A percentile compares a stretch with the other conserved stretches of the same genome.
These are phyloP conservation scores for Scheffersomyces lignosus DNA, from an alignment of 805 yeast species.

Conservation along the genomic window DNA sequence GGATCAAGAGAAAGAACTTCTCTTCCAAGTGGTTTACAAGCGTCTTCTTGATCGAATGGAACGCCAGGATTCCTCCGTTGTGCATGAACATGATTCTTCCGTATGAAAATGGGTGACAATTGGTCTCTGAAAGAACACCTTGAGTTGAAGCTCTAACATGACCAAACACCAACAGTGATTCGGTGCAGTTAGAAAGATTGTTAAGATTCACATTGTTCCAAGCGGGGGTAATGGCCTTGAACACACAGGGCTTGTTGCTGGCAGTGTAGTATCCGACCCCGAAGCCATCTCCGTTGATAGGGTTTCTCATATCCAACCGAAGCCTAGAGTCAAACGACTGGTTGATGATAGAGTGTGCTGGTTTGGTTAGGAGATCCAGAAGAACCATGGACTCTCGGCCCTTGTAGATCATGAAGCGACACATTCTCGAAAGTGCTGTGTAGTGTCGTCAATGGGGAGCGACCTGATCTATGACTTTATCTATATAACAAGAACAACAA, in stretches of 20 bases:
- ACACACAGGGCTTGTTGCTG: constrained; percentile 79
- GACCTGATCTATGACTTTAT: too few relatives aligned
- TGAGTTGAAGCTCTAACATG: constrained; percentile 96
- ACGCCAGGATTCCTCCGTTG: constrained; percentile 85
- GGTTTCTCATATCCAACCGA: constrained; percentile 83
- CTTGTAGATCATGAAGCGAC: constrained; percentile 88
- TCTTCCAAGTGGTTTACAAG: constrained; percentile 75
- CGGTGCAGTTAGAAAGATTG: constrained; percentile 83
- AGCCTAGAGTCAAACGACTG: constrained; percentile 91
- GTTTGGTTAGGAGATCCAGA: constrained; percentile 85
- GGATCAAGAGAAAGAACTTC: constrained; percentile 74
- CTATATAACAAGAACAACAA: too few relatives aligned
- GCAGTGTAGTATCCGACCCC: constrained; percentile 87
- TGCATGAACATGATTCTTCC: constrained; percentile 95
- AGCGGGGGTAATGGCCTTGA: constrained; percentile 95
- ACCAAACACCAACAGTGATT: constrained; percentile 82
- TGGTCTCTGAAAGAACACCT: constrained; percentile 91
- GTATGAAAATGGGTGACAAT: constrained; percentile 93
- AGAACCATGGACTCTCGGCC: constrained; percentile 87
- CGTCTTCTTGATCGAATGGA: constrained; percentile 68
- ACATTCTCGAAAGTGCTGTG: too few relatives aligned
- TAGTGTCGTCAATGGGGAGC: too few relatives aligned
- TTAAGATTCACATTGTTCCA: constrained; percentile 95
- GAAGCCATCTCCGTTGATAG: constrained; percentile 97
- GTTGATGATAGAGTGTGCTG: constrained; percentile 96